These are phyloP conservation scores for Zea mays DNA, from an alignment of 176 grass and related monocot genomes.

Conservation along the genomic window DNA sequence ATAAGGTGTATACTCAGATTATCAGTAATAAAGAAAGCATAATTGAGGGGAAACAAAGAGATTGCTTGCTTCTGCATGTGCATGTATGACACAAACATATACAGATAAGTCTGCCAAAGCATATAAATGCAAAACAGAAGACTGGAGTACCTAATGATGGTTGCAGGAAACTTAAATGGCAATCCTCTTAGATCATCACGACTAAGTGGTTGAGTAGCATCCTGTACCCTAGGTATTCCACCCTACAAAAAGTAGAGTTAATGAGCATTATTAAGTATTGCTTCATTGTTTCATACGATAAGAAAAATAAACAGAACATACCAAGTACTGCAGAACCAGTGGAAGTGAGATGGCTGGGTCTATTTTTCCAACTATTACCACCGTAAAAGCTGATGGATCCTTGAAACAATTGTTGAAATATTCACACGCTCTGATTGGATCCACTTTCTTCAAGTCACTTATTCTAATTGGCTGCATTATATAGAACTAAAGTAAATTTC, in stretches of 20 bases:
- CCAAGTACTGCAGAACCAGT: constrained; percentile 92
- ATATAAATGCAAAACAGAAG: constrained; percentile 30
- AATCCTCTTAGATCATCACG: constrained; percentile 96
- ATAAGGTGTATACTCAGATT: constrained; percentile 24
- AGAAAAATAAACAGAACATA: constrained; percentile 43
- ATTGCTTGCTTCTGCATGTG: constrained; percentile 32
- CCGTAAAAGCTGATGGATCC: constrained; percentile 88
- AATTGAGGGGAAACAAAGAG: constrained; percentile 21
- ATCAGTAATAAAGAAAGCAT: constrained; percentile 7
- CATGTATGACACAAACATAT: constrained; percentile 31
- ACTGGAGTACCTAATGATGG: constrained; percentile 74
- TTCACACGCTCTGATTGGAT: constrained; percentile 87
- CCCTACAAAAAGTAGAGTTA: constrained; percentile 56
- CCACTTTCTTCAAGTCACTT: constrained; percentile 93
- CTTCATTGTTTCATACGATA: constrained; percentile 10
- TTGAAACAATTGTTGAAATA: constrained; percentile 94
- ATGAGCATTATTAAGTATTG: constrained; percentile 30
- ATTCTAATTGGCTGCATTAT: constrained; percentile 89
- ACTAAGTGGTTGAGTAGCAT: constrained; percentile 69
- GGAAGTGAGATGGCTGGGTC: constrained; percentile 72
- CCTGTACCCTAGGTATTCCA: constrained; percentile 76
- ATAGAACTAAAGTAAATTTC: constrained; percentile 37
- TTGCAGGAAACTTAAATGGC: constrained; percentile 93
- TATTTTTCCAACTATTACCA: constrained; percentile 92
- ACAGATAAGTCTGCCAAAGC: constrained; percentile 20